These are phyloP conservation scores for Pestalotiopsis fici DNA, from an alignment of 2,329 filamentous ascomycete species.

Conservation along the genomic window DNA sequence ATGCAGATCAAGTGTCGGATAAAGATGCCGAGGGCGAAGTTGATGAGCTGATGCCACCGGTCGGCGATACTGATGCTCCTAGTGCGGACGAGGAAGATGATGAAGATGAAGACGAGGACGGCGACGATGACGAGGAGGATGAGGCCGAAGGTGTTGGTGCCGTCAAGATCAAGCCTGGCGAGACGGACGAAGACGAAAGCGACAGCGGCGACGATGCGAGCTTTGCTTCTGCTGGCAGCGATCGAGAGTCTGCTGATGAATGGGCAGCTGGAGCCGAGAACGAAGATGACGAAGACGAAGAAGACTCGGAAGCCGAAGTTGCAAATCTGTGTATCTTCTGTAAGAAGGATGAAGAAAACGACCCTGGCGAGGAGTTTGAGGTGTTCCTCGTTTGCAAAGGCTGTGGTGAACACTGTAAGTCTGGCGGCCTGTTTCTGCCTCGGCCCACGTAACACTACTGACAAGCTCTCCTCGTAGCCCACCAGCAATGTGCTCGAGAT, in stretches of 20 bases:
- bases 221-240: constrained; percentile 26
- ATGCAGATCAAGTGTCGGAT: constrained; percentile 31
- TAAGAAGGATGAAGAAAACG: constrained; percentile 78
- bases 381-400: constrained; percentile 73
- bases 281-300: constrained; percentile 57
- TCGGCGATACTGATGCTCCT: constrained; percentile 7
- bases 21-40: constrained; percentile 30
- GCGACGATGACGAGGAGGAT: constrained; percentile 37
- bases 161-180: constrained; percentile 56
- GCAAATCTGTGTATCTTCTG: constrained; percentile 68
- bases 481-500: constrained; percentile 84
- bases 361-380: constrained; percentile 80
- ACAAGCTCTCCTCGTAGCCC: constrained; percentile 60
- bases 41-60: constrained; percentile 19
- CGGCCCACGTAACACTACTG: constrained; percentile 34
- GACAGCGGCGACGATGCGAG: constrained; percentile 33
- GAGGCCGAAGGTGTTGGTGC: constrained; percentile 58
- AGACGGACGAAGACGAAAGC: constrained; percentile 45
- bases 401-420: constrained; percentile 83
- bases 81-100: constrained; percentile 18
- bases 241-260: constrained; percentile 28
- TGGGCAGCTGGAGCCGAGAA: constrained; percentile 34
- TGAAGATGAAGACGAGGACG: constrained; percentile 25
- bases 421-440: constrained; percentile 15
- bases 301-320: constrained; percentile 55